Evolutionary conservation across 768 basidiomycete genomes (phyloP).

Genomic region (Leccinum variicolor): DNA sequence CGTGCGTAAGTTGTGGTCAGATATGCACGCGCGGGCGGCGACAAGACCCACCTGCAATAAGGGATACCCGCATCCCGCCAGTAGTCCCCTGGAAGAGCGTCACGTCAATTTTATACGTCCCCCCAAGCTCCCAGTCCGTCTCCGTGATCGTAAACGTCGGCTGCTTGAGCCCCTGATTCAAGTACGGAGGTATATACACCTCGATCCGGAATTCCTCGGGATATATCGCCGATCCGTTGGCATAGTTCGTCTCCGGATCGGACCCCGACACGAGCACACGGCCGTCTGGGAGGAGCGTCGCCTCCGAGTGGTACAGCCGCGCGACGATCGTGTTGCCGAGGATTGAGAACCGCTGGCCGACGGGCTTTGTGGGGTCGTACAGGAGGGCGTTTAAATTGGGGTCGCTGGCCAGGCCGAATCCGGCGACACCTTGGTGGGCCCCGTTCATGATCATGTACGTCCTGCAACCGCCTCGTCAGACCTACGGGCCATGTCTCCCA

Average conservation of each 20-base stretch:
- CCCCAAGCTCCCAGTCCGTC: constrained; percentile 63
- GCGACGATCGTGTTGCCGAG: constrained; percentile 67
- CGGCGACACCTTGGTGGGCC: constrained; percentile 64
- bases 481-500: background rate
- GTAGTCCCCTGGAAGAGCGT: constrained; percentile 39
- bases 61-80: constrained; percentile 54
- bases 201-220: constrained; percentile 77
- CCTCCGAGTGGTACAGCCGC: constrained; percentile 77
- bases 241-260: constrained; percentile 54
- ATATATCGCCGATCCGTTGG: constrained; percentile 37
- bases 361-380: constrained; percentile 62
- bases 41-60: constrained; percentile 52
- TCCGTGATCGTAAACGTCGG: constrained; percentile 57
- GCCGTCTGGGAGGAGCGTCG: constrained; percentile 70
- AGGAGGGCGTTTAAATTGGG: constrained; percentile 65
- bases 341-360: constrained; percentile 62
- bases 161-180: constrained; percentile 56
- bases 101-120: constrained; percentile 50
- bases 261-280: constrained; percentile 75
- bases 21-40: background rate
- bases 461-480: constrained; percentile 39
- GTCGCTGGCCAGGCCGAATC: constrained; percentile 65
- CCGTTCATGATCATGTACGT: constrained; percentile 77
- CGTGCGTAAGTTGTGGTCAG: background rate
- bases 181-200: constrained; percentile 87